Evolutionary conservation across 768 basidiomycete genomes (phyloP).

Genomic region (Russula earlei): DNA sequence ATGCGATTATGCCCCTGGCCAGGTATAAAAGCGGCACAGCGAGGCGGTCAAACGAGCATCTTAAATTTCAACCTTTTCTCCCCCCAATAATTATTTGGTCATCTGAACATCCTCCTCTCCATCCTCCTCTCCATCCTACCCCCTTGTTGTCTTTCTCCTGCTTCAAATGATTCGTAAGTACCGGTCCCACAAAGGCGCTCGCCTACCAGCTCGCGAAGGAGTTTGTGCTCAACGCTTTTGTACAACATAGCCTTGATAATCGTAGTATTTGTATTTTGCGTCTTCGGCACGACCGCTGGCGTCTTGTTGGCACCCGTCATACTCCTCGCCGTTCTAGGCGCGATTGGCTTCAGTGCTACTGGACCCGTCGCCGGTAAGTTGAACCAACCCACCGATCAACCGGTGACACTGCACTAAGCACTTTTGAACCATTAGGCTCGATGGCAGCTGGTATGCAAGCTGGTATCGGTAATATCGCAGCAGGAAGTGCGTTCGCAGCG

Average conservation of each 20-base stretch:
- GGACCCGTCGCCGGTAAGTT: conserved; percentile 4
- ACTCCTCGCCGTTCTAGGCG: neutral
- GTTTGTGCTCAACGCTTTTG: neutral
- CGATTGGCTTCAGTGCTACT: neutral
- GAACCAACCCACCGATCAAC: neutral
- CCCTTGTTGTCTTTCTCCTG: too few relatives aligned
- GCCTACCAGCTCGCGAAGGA: too few relatives aligned
- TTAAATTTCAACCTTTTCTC: too few relatives aligned
- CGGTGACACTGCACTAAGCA: neutral
- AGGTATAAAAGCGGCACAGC: too few relatives aligned
- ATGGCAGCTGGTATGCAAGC: neutral
- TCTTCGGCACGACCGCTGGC: neutral
- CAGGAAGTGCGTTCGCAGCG: neutral
- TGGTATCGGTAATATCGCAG: conserved; percentile 3
- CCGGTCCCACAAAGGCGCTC: too few relatives aligned
- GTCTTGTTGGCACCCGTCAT: neutral
- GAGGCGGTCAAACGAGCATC: too few relatives aligned
- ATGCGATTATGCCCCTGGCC: too few relatives aligned
- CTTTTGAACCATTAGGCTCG: neutral
- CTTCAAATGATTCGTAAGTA: too few relatives aligned
- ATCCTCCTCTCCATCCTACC: too few relatives aligned
- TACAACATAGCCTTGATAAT: neutral
- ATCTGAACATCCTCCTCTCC: too few relatives aligned
- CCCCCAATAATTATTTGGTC: too few relatives aligned
- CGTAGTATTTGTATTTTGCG: neutral